These are phyloP conservation scores for Pholiota conissans DNA, from an alignment of 768 basidiomycete species.

Conservation along the genomic window DNA sequence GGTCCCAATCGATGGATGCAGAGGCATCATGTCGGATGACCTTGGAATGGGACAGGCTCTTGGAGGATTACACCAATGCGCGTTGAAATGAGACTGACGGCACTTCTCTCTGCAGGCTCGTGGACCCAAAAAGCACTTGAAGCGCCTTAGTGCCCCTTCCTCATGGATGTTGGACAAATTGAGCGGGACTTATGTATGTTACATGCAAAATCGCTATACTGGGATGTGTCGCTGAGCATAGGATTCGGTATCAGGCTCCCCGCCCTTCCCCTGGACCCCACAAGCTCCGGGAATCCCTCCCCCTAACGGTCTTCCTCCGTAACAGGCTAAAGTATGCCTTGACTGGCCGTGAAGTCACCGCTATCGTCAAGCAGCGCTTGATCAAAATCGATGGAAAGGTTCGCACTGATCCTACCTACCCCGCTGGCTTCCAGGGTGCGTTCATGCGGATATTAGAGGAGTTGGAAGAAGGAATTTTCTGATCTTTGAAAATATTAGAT, in stretches of 20 bases:
- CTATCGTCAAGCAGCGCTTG: conserved; percentile 93
- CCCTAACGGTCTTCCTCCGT: conserved; percentile 95
- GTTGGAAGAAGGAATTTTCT: conserved; percentile 1
- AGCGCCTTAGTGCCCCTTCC: conserved; percentile 95
- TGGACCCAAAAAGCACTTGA: conserved; percentile 99
- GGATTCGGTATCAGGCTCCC: conserved; percentile 63
- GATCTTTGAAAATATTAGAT: conserved; percentile 47
- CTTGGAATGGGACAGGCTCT: conserved; percentile 21
- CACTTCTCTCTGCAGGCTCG: conserved; percentile 61
- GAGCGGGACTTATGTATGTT: conserved; percentile 89
- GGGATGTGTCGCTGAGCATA: conserved; percentile 13
- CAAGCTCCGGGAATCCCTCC: conserved; percentile 98
- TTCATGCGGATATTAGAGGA: conserved; percentile 8
- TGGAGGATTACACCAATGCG: conserved; percentile 12
- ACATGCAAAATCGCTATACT: conserved; percentile 31
- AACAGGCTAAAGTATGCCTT: conserved; percentile 99
- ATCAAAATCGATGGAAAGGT: conserved; percentile 99
- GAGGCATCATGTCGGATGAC: conserved; percentile 36
- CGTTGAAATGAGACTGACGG: conserved; percentile 24
- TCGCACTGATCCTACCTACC: conserved; percentile 95
- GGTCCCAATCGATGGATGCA: conserved; percentile 40
- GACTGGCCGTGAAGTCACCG: conserved; percentile 92
- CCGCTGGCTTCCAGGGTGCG: conserved; percentile 96
- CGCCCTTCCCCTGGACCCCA: conserved; percentile 98
- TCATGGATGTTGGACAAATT: conserved; percentile 99